A percentile compares a stretch with the other conserved stretches of the same genome.
These are phyloP conservation scores for Haplosporangium sp. DNA, from an alignment of 371 early-diverging fungal species.

Conservation along the genomic window DNA sequence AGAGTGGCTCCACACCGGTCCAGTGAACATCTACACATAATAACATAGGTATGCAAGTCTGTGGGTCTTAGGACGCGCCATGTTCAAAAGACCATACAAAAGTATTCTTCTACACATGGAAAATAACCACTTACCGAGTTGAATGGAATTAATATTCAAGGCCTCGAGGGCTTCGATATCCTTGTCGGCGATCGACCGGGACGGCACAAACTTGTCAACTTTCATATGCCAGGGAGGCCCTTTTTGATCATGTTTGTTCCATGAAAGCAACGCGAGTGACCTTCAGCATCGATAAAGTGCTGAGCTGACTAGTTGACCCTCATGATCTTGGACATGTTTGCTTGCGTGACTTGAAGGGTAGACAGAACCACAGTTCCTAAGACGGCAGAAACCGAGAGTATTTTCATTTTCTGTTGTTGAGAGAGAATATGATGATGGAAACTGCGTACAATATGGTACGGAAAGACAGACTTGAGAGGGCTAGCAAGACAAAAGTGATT, in stretches of 20 bases:
- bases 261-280: conserved; percentile 58
- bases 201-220: conserved; percentile 47
- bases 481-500: too few species aligned
- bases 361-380: conserved; percentile 20
- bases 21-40: conserved; percentile 56
- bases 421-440: too few species aligned
- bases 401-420: conserved; percentile 37
- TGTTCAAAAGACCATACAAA: not conserved
- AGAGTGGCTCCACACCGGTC: conserved; percentile 70
- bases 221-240: conserved; percentile 58
- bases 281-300: conserved; percentile 53
- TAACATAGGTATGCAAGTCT: not conserved
- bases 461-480: too few species aligned
- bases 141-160: conserved; percentile 61
- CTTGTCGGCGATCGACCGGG: conserved; percentile 60
- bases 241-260: conserved; percentile 61
- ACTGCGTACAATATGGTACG: too few species aligned
- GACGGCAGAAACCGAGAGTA: conserved; percentile 27
- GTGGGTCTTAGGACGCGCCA: not conserved
- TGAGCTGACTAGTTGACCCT: conserved; percentile 52
- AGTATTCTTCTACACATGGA: too few species aligned
- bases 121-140: conserved; percentile 55
- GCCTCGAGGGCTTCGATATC: conserved; percentile 60
- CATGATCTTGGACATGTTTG: conserved; percentile 54
- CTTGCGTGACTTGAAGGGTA: conserved; percentile 8